Base-by-base conservation (phyloP, 352 stramenopile genomes). In the Pythium dissimile region DNA sequence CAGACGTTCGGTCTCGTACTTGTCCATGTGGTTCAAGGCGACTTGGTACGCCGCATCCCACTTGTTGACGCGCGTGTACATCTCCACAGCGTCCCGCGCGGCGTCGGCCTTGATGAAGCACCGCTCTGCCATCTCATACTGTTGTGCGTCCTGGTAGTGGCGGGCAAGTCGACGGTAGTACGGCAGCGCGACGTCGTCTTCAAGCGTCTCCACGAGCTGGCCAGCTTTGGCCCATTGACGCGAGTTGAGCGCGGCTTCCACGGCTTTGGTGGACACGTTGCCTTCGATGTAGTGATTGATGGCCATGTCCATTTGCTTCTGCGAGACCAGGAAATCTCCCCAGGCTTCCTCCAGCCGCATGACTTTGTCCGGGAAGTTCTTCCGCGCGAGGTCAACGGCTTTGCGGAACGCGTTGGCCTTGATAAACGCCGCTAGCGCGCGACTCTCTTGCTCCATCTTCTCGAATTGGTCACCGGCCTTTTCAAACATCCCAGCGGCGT, bases 241-340 rank as follows among this genome's bases (percentile, higher is more conserved):
- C n/a, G 89, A 94, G 69, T 92, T 95, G 13, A 98, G 71, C 27
- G 91, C 91, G 3, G 94, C 92, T 42, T 97, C 86, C 8, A 98
- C 92, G 2, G 93, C 94, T 63, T 98, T 98, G 16, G 73, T 93
- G 23, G 87, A 77, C 4, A 92, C 88, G 44, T 96, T 96, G 1
- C 91, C 93, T 72, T 98, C 92, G 34, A 98, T 98, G 72, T 97
- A 98, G 67, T 98, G 93, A 68, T 97, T 97, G 65, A 98, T 98
- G 16, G 94, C 94, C 86, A 97, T 97, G 62, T 98, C 94, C 69
- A 97, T 90, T 72, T 98, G 89, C 73, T 97, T 97, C 52, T 96
- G 82, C 15, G 72, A 85, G 23, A 97, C 84, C 5, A 98, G 70
- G 63, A 93, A 97, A 65, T 98, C 93, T 32, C 94, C 94, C 94